A percentile compares a stretch with the other conserved stretches of the same genome.
Conservation (phyloP, 2,329 filamentous ascomycete genomes). For the Ophiostoma himal-ulmi region DNA sequence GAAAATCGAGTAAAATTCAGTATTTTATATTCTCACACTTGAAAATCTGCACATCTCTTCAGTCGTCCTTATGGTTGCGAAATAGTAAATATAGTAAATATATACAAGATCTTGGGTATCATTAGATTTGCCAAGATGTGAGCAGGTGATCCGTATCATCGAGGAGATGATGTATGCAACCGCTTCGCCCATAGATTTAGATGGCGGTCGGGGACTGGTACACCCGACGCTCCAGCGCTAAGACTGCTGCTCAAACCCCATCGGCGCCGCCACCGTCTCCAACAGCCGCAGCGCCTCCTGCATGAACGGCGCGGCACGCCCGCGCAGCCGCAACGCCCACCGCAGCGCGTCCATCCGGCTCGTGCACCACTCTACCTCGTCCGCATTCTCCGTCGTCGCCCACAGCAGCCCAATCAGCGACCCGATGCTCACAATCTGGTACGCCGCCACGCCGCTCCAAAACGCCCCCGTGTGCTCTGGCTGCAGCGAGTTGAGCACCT, state of each 20-base stretch:
- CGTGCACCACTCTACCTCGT: slow-evolving; percentile 13
- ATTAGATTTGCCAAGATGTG: no score
- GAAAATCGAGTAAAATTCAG: neutral
- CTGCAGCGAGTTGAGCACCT: slow-evolving; percentile 9
- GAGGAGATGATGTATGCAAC: no score
- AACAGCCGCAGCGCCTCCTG: slow-evolving; percentile 13
- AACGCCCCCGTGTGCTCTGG: slow-evolving; percentile 14
- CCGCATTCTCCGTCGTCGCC: slow-evolving; percentile 13
- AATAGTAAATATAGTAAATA: neutral
- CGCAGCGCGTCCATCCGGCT: slow-evolving; percentile 14
- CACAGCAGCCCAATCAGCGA: slow-evolving; percentile 15
- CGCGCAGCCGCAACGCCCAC: slow-evolving; percentile 12
- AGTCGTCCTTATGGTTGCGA: neutral
- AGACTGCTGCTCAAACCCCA: neutral
- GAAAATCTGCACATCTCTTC: neutral
- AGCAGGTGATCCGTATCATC: neutral
- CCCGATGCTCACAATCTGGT: slow-evolving; percentile 13
- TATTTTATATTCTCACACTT: neutral
- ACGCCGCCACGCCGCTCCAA: slow-evolving; percentile 12
- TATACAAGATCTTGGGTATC: neutral
- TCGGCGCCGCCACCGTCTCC: slow-evolving; percentile 13
- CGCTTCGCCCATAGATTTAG: neutral
- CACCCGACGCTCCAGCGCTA: neutral
- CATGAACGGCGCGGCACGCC: slow-evolving; percentile 11
- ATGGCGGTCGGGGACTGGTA: no score